Evolutionary conservation across 1,284 basidiomycete species (phyloP), one percentile per base, ranked within the genome.

Genomic region (Peniophora sp.): DNA sequence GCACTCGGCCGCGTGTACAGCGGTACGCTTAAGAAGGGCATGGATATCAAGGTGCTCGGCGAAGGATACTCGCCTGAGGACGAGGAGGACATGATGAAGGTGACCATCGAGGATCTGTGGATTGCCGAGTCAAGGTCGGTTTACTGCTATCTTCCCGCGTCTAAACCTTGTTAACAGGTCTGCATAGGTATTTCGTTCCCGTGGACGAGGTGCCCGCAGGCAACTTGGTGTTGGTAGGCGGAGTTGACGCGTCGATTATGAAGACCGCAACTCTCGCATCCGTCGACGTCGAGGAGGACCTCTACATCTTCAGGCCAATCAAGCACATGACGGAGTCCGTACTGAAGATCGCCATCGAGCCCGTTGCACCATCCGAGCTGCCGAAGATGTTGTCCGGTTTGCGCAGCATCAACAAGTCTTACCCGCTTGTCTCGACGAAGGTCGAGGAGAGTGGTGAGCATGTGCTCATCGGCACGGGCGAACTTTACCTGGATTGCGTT

Each of bases 371-470:
- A 2, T 96, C 95, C 12, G 97, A 99, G 69, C 75, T 99, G 50
- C 97, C 97, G 12, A 98, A 99, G 69, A 98, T 99, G 95, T 75
- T 99, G 55, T 89, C 96, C 43, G 97, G 97, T 47, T 70, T 99
- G 54, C 87, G 97, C 53, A 97, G 92, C 61, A 81, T 99, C 69
- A 99, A 98, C 76, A 99, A 98, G 69, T 92, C 89, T 35, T 99
- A 99, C 67, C 97, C 97, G 2, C 77, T 99, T 8, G 82, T 93
- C 11, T 77, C 84, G 51, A 99, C 96, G 2, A 97, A 97, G 67
- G 97, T 99, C 19, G 97, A 99, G 69, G 97, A 99, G 69, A 93
- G 89, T 50, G 97, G 97, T 25, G 97, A 99, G 66, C 97, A 99
- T 67, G 90, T 99, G 52, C 72, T 99, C 50, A 83, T 99, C 56